Conservation (phyloP, 495 filamentous ascomycete species). For the Neurospora hispaniola region DNA sequence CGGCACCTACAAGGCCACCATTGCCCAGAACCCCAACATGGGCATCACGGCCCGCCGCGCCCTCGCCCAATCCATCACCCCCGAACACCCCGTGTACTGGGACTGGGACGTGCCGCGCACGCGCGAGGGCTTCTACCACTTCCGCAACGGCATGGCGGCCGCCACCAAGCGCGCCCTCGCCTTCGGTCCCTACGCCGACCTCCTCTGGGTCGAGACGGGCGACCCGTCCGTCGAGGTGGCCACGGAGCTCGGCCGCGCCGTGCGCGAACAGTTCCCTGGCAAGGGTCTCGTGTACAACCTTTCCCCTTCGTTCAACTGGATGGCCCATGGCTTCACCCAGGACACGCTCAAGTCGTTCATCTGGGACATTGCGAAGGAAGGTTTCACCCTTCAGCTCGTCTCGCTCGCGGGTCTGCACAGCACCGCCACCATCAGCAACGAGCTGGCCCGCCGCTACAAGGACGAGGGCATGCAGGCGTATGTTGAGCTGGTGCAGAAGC, state of each 20-base stretch:
- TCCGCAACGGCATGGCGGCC: conserved; percentile 73
- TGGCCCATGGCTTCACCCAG: conserved; percentile 81
- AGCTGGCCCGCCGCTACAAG: conserved; percentile 76
- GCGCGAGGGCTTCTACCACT: conserved; percentile 94
- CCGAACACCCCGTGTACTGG: conserved; percentile 54
- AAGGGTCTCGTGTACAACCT: conserved; percentile 97
- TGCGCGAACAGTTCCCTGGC: conserved; percentile 51
- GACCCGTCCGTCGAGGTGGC: conserved; percentile 74
- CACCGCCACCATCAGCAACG: conserved; percentile 76
- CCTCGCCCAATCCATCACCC: conserved; percentile 53
- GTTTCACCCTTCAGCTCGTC: conserved; percentile 89
- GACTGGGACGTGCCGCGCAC: conserved; percentile 89
- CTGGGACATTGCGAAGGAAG: conserved; percentile 90
- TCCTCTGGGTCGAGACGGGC: conserved; percentile 95
- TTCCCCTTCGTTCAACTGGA: conserved; percentile 95
- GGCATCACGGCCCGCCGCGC: conserved; percentile 65
- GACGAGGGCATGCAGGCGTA: conserved; percentile 91
- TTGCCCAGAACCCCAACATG: conserved; percentile 54
- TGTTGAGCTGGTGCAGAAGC: conserved; percentile 75
- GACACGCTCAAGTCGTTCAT: conserved; percentile 75
- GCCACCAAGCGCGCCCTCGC: conserved; percentile 88
- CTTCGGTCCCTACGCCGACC: conserved; percentile 86
- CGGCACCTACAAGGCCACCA: conserved; percentile 50
- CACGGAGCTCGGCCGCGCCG: conserved; percentile 59
- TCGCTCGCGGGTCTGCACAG: conserved; percentile 84